These are phyloP conservation scores for Crithidia fasciculata DNA, from an alignment of 208 protist genomes.

Conservation along the genomic window DNA sequence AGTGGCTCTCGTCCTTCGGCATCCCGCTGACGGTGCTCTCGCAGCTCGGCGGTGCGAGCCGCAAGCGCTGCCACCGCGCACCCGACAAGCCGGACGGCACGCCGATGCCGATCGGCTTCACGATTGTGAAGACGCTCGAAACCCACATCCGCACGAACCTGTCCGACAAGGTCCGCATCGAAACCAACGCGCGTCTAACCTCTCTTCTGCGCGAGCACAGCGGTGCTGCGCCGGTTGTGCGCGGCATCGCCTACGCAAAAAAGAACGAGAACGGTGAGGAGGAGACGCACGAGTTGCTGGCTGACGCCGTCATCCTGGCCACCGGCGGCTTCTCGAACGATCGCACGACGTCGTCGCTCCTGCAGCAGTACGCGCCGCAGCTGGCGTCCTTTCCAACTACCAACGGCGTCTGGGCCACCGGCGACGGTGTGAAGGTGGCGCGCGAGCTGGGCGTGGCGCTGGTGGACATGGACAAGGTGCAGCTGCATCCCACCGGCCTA, in stretches of 20 bases:
- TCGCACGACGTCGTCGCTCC: slow-evolving; percentile 55
- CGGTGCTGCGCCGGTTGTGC: slow-evolving; percentile 30
- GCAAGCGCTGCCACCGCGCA: slow-evolving; percentile 87
- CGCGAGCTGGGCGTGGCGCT: slow-evolving; percentile 64
- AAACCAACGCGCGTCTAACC: slow-evolving; percentile 51
- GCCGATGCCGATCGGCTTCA: slow-evolving; percentile 88
- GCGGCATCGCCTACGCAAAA: slow-evolving; percentile 44
- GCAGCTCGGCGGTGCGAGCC: slow-evolving; percentile 91
- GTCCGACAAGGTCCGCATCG: slow-evolving; percentile 59
- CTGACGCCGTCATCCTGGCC: slow-evolving; percentile 86
- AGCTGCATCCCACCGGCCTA: slow-evolving; percentile 97
- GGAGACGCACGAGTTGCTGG: slow-evolving; percentile 39
- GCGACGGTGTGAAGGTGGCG: slow-evolving; percentile 80
- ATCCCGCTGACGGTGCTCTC: slow-evolving; percentile 83
- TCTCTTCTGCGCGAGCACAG: slow-evolving; percentile 43
- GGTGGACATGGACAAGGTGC: slow-evolving; percentile 94
- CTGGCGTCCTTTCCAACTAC: slow-evolving; percentile 85
- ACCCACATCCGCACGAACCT: slow-evolving; percentile 75
- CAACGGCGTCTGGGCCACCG: slow-evolving; percentile 88
- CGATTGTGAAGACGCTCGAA: slow-evolving; percentile 89
- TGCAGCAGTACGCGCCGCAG: slow-evolving; percentile 81
- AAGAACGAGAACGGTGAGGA: slow-evolving; percentile 18
- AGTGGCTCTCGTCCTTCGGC: slow-evolving; percentile 83
- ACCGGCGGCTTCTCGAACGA: slow-evolving; percentile 92
- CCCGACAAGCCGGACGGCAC: slow-evolving; percentile 76